A percentile compares a stretch with the other conserved stretches of the same genome.
phyloP scores from a whole-genome alignment of 441 rosid species.

The Aleurites moluccanus region DNA sequence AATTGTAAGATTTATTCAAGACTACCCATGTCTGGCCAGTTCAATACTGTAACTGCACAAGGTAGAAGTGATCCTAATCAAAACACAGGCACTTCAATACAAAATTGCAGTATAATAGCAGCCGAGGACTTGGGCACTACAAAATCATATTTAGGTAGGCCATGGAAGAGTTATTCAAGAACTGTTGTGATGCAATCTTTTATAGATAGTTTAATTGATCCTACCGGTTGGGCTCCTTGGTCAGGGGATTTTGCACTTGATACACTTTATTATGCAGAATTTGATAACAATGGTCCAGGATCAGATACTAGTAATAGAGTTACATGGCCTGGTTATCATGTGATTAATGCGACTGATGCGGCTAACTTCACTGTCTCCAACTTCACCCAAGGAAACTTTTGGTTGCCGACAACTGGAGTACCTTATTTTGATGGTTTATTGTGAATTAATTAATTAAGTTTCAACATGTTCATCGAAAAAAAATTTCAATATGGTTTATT shows the following conservation, averaged over 20 bases:
- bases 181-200: constrained; percentile 58
- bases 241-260: constrained; percentile 44
- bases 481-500: too few relatives aligned
- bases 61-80: constrained; percentile 78
- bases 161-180: constrained; percentile 72
- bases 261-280: constrained; percentile 66
- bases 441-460: too few relatives aligned
- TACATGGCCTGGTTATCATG: constrained; percentile 56
- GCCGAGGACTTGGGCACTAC: constrained; percentile 45
- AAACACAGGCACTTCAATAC: constrained; percentile 72
- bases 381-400: constrained; percentile 49
- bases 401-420: constrained; percentile 69
- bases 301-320: constrained; percentile 43
- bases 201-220: constrained; percentile 47
- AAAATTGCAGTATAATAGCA: constrained; percentile 51
- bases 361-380: constrained; percentile 50
- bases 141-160: constrained; percentile 63
- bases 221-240: constrained; percentile 71
- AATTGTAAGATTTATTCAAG: constrained; percentile 64
- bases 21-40: constrained; percentile 50
- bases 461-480: too few relatives aligned
- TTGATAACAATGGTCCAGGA: constrained; percentile 54
- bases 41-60: constrained; percentile 74
- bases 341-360: constrained; percentile 52
- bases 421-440: constrained; percentile 46